phyloP scores from a whole-genome alignment of 2,329 filamentous ascomycete genomes.

The Calonectria pauciramosa region DNA sequence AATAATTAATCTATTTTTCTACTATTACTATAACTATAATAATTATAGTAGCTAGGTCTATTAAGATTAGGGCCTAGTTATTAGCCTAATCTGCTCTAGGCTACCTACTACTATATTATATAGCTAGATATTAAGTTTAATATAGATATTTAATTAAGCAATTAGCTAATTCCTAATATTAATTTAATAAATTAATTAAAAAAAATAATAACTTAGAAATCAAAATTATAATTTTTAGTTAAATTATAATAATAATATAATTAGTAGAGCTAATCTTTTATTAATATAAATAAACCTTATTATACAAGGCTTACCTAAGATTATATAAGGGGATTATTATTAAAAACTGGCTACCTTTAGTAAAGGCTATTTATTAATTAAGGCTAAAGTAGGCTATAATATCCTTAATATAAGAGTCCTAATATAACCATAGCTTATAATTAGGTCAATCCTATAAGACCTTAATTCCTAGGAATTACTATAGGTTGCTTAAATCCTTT shows the following conservation, averaged over 20 bases:
- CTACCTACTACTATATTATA: background rate
- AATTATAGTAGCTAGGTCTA: no score
- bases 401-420: no score
- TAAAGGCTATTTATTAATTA: no score
- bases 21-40: no score
- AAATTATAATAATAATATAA: background rate
- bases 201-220: background rate
- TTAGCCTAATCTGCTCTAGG: no score
- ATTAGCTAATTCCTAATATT: background rate
- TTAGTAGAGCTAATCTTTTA: slow-evolving; percentile 1
- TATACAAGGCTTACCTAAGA: background rate
- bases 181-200: background rate
- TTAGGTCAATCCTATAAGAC: background rate
- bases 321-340: no score
- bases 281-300: background rate
- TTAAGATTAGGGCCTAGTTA: no score
- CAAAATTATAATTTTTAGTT: background rate
- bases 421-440: background rate
- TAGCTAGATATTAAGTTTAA: background rate
- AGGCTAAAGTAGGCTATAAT: no score
- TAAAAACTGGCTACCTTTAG: no score
- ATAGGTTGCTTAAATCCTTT: no score
- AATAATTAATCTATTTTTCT: no score
- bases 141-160: background rate
- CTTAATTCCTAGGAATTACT: no score